Evolutionary conservation across 2,329 filamentous ascomycete genomes (phyloP).

Genomic region (Dactylellina haptotyla): DNA sequence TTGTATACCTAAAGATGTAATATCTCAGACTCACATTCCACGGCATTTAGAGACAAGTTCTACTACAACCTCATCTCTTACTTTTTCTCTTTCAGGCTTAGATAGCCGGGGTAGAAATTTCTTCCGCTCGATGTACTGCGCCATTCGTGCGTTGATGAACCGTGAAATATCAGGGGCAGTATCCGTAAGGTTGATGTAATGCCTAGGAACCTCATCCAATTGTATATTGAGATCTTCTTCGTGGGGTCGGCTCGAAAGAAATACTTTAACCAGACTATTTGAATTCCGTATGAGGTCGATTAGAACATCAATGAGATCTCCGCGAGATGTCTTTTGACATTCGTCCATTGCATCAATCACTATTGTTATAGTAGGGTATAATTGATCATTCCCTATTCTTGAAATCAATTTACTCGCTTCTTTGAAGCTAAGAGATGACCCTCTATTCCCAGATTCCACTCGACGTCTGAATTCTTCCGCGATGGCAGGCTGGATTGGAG

Average conservation of each 20-base stretch:
- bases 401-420: constrained; percentile 1
- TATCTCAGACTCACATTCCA: constrained; percentile 50
- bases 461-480: constrained; percentile 3
- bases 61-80: constrained; percentile 27
- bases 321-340: constrained; percentile 58
- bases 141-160: constrained; percentile 10
- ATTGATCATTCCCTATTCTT: constrained; percentile 58
- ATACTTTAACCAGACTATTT: constrained; percentile 59
- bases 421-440: constrained; percentile 12
- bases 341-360: constrained; percentile 62
- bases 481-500: constrained; percentile 14
- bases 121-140: not conserved
- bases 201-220: constrained; percentile 54
- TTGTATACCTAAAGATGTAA: not conserved
- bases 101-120: not conserved
- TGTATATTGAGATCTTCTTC: constrained; percentile 57
- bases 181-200: constrained; percentile 29
- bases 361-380: constrained; percentile 59
- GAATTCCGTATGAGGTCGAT: constrained; percentile 56
- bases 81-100: not conserved
- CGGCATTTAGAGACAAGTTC: constrained; percentile 15
- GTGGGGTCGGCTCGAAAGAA: constrained; percentile 58
- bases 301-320: constrained; percentile 58
- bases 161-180: constrained; percentile 16
- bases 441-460: constrained; percentile 2